Evolutionary conservation across 106 monocot genomes (phyloP).

Genomic region (Dendrobium officinale): DNA sequence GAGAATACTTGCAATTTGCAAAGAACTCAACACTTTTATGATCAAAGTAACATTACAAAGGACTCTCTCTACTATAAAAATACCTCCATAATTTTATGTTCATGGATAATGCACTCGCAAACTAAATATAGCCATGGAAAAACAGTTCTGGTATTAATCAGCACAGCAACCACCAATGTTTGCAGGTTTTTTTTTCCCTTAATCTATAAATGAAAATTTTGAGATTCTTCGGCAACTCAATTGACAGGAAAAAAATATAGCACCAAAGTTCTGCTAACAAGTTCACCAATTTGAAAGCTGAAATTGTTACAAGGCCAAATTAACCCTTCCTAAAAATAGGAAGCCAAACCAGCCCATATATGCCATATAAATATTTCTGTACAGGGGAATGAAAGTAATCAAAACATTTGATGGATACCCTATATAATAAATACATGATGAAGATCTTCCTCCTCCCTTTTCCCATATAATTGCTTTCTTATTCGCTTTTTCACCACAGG

Average conservation of each 20-base stretch:
- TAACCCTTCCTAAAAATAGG: background rate
- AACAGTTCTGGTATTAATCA: too few species aligned
- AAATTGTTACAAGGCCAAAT: background rate
- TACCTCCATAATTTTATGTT: too few species aligned
- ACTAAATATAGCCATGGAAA: too few species aligned
- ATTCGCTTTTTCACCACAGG: background rate
- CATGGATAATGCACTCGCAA: too few species aligned
- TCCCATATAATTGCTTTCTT: background rate
- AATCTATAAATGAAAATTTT: background rate
- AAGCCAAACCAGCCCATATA: conserved; percentile 2
- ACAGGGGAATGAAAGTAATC: background rate
- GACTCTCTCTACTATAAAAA: too few species aligned
- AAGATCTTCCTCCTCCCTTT: background rate
- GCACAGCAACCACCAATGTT: too few species aligned
- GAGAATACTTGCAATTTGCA: too few species aligned
- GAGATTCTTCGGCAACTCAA: background rate
- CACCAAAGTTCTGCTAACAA: background rate
- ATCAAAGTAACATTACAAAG: too few species aligned
- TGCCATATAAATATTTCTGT: background rate
- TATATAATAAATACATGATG: background rate
- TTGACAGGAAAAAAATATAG: too few species aligned
- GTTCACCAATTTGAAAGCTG: background rate
- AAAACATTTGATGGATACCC: background rate
- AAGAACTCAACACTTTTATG: too few species aligned
- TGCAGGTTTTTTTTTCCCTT: background rate